phyloP scores from a whole-genome alignment of 2,329 filamentous ascomycete species.

The Coleophoma eucalyptorum region DNA sequence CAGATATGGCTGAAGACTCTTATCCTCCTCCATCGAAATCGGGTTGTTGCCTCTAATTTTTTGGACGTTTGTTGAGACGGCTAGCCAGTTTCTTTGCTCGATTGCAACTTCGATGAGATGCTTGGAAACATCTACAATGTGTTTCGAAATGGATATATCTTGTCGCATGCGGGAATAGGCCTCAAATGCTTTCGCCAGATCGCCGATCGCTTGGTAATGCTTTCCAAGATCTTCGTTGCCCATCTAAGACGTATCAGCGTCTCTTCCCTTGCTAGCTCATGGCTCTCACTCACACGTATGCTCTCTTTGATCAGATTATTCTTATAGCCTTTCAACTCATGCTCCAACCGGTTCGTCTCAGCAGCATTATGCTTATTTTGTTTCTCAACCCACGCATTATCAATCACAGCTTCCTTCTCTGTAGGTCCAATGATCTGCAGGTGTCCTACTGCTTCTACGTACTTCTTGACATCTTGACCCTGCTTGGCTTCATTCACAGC shows the following conservation, averaged over 20 bases:
- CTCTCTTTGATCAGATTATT: conserved; percentile 98
- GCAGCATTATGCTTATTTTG: conserved; percentile 50
- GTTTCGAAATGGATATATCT: conserved; percentile 78
- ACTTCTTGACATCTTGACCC: conserved; percentile 69
- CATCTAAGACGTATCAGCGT: conserved; percentile 56
- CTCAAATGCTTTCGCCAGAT: conserved; percentile 68
- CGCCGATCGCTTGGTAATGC: conserved; percentile 76
- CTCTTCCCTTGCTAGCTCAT: neutral
- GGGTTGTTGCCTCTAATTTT: conserved; percentile 57
- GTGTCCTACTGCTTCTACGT: conserved; percentile 63
- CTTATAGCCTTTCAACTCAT: conserved; percentile 87
- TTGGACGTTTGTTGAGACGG: conserved; percentile 57
- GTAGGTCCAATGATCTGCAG: conserved; percentile 60
- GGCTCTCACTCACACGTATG: conserved; percentile 62
- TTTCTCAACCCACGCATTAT: conserved; percentile 73
- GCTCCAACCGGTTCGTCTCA: conserved; percentile 74
- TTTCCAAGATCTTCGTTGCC: conserved; percentile 88
- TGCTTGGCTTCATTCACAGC: conserved; percentile 73
- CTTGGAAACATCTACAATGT: conserved; percentile 78
- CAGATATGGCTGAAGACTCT: conserved; percentile 44
- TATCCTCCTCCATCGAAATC: conserved; percentile 41
- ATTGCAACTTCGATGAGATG: conserved; percentile 74
- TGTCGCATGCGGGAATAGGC: conserved; percentile 85
- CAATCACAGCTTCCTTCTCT: conserved; percentile 63
- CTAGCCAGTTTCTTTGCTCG: conserved; percentile 74